Conservation (phyloP, 2,329 filamentous ascomycete genomes). For the Aureobasidium zeae region DNA sequence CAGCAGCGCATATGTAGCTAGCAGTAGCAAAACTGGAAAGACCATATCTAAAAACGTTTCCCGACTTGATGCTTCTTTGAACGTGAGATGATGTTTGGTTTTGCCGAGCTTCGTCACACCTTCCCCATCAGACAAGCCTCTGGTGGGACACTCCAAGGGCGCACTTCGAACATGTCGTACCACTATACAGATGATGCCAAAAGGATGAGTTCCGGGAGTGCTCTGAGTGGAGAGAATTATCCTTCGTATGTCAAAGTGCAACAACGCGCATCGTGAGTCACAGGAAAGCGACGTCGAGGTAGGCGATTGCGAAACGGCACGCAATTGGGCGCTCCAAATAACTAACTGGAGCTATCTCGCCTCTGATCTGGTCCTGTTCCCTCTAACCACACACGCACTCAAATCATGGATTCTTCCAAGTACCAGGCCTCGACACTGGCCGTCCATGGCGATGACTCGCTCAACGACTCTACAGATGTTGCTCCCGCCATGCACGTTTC, state of each 20-base stretch:
- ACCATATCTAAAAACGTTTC: no score
- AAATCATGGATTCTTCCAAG: constrained; percentile 1
- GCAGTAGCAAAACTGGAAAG: no score
- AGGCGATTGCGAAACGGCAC: background rate
- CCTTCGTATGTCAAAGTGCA: background rate
- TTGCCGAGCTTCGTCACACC: background rate
- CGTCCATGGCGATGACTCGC: constrained; percentile 30
- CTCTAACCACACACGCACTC: background rate
- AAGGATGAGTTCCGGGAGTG: background rate
- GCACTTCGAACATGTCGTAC: background rate
- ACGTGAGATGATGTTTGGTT: background rate
- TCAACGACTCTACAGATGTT: constrained; percentile 51
- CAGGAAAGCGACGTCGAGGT: background rate
- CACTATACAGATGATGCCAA: background rate
- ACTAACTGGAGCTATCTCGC: background rate
- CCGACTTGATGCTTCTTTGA: no score
- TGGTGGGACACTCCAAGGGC: constrained; percentile 1
- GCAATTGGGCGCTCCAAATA: background rate
- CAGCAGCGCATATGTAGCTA: no score
- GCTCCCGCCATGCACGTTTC: constrained; percentile 84
- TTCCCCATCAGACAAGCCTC: background rate
- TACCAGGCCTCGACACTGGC: constrained; percentile 26
- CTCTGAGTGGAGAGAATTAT: background rate
- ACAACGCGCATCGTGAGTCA: background rate
- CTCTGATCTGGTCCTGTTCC: background rate